A percentile compares a stretch with the other conserved stretches of the same genome.
These are phyloP conservation scores for Erythrobasidium hasegawianum DNA, from an alignment of 1,284 basidiomycete species.

Conservation along the genomic window DNA sequence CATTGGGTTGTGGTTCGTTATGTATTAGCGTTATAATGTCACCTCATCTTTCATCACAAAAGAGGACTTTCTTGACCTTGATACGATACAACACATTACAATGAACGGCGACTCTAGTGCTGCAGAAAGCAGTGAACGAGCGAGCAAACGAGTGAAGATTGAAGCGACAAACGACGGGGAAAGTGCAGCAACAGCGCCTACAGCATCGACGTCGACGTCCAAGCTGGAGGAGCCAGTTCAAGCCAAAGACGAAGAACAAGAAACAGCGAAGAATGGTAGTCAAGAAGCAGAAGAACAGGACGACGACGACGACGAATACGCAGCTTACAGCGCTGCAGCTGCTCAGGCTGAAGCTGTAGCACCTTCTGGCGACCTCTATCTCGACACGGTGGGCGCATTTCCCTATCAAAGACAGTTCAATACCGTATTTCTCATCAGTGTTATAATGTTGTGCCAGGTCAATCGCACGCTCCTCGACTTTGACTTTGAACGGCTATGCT, in stretches of 20 bases:
- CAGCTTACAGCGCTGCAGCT: constrained; percentile 18
- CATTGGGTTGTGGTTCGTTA: too few relatives aligned
- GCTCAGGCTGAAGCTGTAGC: constrained; percentile 8
- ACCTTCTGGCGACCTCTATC: constrained; percentile 68
- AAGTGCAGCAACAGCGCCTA: neutral
- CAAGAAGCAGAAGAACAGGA: too few relatives aligned
- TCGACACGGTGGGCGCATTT: constrained; percentile 72
- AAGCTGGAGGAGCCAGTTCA: constrained; percentile 2
- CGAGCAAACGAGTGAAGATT: constrained; percentile 26
- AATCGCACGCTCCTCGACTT: constrained; percentile 88
- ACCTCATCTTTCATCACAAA: too few relatives aligned
- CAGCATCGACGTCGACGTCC: constrained; percentile 9
- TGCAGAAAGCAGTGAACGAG: constrained; percentile 9
- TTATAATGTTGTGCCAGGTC: constrained; percentile 63
- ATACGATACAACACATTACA: neutral
- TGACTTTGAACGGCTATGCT: constrained; percentile 98
- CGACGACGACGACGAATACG: constrained; percentile 23
- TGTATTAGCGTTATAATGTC: too few relatives aligned
- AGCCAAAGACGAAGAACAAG: constrained; percentile 8
- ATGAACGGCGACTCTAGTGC: constrained; percentile 13
- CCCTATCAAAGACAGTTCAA: constrained; percentile 8
- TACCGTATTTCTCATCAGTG: constrained; percentile 32
- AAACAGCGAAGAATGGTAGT: too few relatives aligned
- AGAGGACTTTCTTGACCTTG: too few relatives aligned
- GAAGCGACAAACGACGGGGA: neutral